phyloP scores from a whole-genome alignment of 73 alveolate genomes.

The Paramecium caudatum region DNA sequence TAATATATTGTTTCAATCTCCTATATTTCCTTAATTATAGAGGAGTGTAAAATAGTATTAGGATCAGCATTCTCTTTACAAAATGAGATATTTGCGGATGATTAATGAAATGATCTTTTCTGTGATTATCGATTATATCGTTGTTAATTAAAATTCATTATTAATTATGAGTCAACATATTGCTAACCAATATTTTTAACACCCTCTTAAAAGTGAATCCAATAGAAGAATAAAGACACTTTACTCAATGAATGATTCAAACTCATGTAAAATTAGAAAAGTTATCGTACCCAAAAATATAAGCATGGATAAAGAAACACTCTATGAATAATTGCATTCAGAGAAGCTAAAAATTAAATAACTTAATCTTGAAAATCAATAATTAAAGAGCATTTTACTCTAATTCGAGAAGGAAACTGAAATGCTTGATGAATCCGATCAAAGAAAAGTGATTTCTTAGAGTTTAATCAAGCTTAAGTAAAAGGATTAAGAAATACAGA shows the following conservation, averaged over 20 bases:
- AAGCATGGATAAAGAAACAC: conserved; percentile 34
- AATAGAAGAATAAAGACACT: conserved; percentile 1
- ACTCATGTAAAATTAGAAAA: conserved; percentile 22
- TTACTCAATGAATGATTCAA: conserved; percentile 17
- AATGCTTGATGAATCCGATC: background rate
- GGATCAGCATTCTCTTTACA: conserved; percentile 25
- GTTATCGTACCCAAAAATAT: conserved; percentile 34
- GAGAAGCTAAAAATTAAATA: conserved; percentile 17
- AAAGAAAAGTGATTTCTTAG: background rate
- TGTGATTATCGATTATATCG: too few species aligned
- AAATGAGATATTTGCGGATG: background rate
- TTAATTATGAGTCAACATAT: conserved; percentile 33
- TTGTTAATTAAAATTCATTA: too few species aligned
- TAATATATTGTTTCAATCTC: conserved; percentile 20
- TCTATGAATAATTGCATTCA: conserved; percentile 12
- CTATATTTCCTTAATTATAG: conserved; percentile 18
- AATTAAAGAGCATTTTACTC: background rate
- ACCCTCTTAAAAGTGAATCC: background rate
- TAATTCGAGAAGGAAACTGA: conserved; percentile 17
- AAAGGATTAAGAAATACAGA: conserved; percentile 28
- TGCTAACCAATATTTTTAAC: conserved; percentile 26
- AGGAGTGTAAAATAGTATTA: background rate
- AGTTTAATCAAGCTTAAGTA: background rate
- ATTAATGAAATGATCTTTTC: too few species aligned
- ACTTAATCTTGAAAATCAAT: background rate